phyloP scores from a whole-genome alignment of 1,139 yeast species.

The Kodamaea suecica region DNA sequence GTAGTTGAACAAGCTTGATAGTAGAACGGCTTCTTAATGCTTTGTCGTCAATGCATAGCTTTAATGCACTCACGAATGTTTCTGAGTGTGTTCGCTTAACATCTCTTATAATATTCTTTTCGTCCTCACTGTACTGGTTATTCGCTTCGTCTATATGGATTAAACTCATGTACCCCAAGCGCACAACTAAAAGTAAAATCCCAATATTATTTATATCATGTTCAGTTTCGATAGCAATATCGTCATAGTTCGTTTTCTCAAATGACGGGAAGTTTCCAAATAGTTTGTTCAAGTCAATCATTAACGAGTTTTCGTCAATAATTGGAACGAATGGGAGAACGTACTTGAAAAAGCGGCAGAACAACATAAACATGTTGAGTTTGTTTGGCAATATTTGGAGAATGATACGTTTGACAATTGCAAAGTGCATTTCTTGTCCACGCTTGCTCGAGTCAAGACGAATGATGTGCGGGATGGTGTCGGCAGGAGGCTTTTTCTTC shows the following conservation, averaged over 20 bases:
- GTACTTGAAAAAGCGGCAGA: constrained; percentile 38
- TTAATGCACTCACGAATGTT: constrained; percentile 24
- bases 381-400: constrained; percentile 33
- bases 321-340: constrained; percentile 42
- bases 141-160: constrained; percentile 35
- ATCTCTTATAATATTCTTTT: constrained; percentile 25
- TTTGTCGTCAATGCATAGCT: constrained; percentile 34
- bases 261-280: constrained; percentile 28
- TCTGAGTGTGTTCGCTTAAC: constrained; percentile 24
- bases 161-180: constrained; percentile 41
- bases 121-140: constrained; percentile 29
- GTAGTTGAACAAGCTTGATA: constrained; percentile 36
- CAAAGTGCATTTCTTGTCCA: constrained; percentile 22
- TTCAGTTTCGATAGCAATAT: constrained; percentile 28
- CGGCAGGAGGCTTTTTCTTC: background rate
- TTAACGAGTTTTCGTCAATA: constrained; percentile 29
- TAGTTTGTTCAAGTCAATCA: constrained; percentile 26
- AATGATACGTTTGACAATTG: constrained; percentile 29
- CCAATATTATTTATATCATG: constrained; percentile 34
- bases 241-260: constrained; percentile 19
- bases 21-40: constrained; percentile 29
- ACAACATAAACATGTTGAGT: constrained; percentile 26
- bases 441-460: constrained; percentile 5
- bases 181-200: constrained; percentile 28
- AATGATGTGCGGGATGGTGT: constrained; percentile 7